phyloP scores from a whole-genome alignment of 208 protist species.

The Leishmania tropica region DNA sequence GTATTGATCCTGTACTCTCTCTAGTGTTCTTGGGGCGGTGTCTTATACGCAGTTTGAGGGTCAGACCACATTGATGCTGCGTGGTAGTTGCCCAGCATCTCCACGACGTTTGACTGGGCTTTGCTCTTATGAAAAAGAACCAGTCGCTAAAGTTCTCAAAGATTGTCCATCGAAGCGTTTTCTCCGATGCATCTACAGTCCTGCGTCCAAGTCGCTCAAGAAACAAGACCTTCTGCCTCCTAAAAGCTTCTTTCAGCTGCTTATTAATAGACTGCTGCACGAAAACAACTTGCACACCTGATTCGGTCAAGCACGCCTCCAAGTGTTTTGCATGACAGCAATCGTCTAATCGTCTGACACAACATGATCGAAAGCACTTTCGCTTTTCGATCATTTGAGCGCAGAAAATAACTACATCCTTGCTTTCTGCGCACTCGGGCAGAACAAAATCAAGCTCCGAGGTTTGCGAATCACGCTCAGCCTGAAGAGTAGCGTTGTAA shows the following conservation, averaged over 20 bases:
- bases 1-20: not conserved
- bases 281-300: slow-evolving; percentile 11
- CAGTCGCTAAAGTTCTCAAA: slow-evolving; percentile 23
- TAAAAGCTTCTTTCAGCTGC: slow-evolving; percentile 2
- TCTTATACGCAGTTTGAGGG: slow-evolving; percentile 4
- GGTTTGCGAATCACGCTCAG: not conserved
- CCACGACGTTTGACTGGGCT: not conserved
- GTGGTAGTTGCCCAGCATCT: slow-evolving; percentile 11
- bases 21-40: not conserved
- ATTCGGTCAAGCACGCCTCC: not conserved
- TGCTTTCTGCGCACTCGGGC: slow-evolving; percentile 3
- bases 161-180: slow-evolving; percentile 7
- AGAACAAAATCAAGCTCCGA: not conserved
- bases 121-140: not conserved
- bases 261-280: slow-evolving; percentile 1
- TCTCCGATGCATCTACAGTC: slow-evolving; percentile 1
- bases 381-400: not conserved
- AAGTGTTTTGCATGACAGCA: not conserved
- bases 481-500: not conserved
- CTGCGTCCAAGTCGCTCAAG: slow-evolving; percentile 17
- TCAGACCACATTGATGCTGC: slow-evolving; percentile 7
- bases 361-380: slow-evolving; percentile 23
- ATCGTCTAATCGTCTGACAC: slow-evolving; percentile 15
- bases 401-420: slow-evolving; percentile 6
- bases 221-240: slow-evolving; percentile 5